Base-by-base conservation (phyloP, 2,329 filamentous ascomycete genomes). In the Colletotrichum tanaceti region DNA sequence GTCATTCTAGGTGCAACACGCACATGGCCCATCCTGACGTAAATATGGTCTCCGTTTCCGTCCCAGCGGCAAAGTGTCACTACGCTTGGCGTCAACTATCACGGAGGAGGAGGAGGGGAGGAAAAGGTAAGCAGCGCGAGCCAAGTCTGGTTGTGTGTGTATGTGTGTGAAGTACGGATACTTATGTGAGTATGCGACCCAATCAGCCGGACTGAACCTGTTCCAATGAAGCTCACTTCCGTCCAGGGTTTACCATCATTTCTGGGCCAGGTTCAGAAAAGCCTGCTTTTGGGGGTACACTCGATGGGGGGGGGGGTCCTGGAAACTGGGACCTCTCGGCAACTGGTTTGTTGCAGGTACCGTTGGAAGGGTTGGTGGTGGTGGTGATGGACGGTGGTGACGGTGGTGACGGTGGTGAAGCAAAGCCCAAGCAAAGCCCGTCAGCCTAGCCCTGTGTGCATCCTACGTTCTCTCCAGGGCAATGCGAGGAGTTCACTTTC, bases 391-490 rank as follows among this genome's bases (percentile, higher is more conserved):
- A 28, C 28, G 49, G 41, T 16, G 55, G 20, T 14, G 43, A 3
- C 4, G 4, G 24, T 24, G 4, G 4, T 24, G 24, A n/a, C 38
- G 50, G 32, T 54, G 57, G 28, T 59, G 57, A 59, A 10, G 32
- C 18, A 39, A 9, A 47, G 28, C 32, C 38, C 47, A 28, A 24
- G 35, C 53, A 18, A 47, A 60, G 43, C 39, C 61, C 61, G 46
- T 50, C 59, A 61, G 57, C 47, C 63, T 28, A 54, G 63, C 63
- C 63, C 63, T 65, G 58, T 65, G 63, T 43, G 63, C 49, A 65
- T 65, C 63, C 35, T 39, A 49, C 49, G 49, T 35, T 32, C 50
- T 32, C 52, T 20, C 20, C 43, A n/a, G 18, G 52, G 46, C 13
- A 43, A 60, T 52, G 39, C 44, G 44, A 28, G 20, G 16, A 7